Base-by-base conservation (phyloP, 192 early-diverging fungal species). In the Allomyces javanicus region DNA sequence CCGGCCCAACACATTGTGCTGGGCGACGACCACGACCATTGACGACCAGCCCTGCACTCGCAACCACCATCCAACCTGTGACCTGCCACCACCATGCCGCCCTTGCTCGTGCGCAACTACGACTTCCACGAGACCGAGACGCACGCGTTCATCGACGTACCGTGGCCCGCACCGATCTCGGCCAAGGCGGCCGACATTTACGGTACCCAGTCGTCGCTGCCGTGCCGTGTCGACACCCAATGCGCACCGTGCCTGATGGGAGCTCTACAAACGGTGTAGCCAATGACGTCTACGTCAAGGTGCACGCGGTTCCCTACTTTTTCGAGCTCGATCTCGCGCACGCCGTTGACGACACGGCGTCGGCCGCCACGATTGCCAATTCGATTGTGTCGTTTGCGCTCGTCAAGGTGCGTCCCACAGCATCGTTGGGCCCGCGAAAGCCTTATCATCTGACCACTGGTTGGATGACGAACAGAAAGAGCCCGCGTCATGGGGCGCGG, bases 221-320 rank as follows among this genome's bases (percentile, higher is more conserved):
- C n/a, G 19, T 10, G 22, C 44, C n/a, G n/a, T n/a, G 22, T 44
- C 25, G 4, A 25, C 26, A 17, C 63, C 24, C 17, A 4, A 21
- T n/a, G 21, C 9, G 17, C n/a, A 27, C 26, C 2, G 26, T 27
- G 26, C 26, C 26, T 27, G 33, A 40, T 40, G 7, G 7, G 33
- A 9, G 33, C 7, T 40, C 0, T 0, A 40, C 33, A 7, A 27
- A 40, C 33, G 22, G 4, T 19, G 21, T 25, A 79, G 78, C 73
- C 10, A 77, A 75, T 63, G 77, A 77, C 66, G 62, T 68, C 11
- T 82, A 82, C 69, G 66, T 77, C 68, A 82, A 79, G 73, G 64
- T 77, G 44, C 78, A 82, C 68, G 79, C 71, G 65, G 67, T 72
- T 14, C 78, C 76, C 43, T 79, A 74, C 63, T 74, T 82, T 44